Evolutionary conservation across 352 stramenopile species (phyloP).

Genomic region (Phytopythium chamaehyphon): DNA sequence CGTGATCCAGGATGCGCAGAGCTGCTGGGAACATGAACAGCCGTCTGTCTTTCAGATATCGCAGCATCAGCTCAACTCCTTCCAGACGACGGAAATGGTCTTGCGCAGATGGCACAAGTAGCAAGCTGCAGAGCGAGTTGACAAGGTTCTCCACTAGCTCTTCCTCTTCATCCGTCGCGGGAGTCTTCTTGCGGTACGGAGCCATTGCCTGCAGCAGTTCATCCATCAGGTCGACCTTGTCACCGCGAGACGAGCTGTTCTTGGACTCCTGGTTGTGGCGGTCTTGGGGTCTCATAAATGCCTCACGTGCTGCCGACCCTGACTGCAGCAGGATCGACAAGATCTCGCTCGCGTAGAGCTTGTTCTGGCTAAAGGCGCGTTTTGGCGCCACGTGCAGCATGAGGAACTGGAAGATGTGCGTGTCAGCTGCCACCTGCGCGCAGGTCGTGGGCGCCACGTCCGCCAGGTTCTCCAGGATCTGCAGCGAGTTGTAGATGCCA

Average conservation of each 20-base stretch:
- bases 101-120: conserved; percentile 51
- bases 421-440: conserved; percentile 37
- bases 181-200: conserved; percentile 85
- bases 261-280: not conserved
- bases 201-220: conserved; percentile 87
- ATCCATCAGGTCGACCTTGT: conserved; percentile 84
- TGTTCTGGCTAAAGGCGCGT: conserved; percentile 57
- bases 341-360: conserved; percentile 83
- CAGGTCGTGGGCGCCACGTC: conserved; percentile 53
- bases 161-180: conserved; percentile 74
- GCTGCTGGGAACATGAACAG: conserved; percentile 52
- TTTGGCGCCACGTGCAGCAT: conserved; percentile 38
- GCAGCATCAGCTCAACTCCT: conserved; percentile 91
- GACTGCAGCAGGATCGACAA: conserved; percentile 83
- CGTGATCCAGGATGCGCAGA: conserved; percentile 55
- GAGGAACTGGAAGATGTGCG: conserved; percentile 53
- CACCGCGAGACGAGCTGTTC: conserved; percentile 6
- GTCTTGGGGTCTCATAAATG: conserved; percentile 29
- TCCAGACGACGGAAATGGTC: conserved; percentile 65
- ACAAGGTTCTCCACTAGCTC: conserved; percentile 94
- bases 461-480: conserved; percentile 78
- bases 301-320: conserved; percentile 30
- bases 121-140: conserved; percentile 76
- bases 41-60: conserved; percentile 89
- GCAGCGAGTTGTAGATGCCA: conserved; percentile 75